Conservation (phyloP, 2,329 filamentous ascomycete genomes). For the Sclerotinia subarctica region DNA sequence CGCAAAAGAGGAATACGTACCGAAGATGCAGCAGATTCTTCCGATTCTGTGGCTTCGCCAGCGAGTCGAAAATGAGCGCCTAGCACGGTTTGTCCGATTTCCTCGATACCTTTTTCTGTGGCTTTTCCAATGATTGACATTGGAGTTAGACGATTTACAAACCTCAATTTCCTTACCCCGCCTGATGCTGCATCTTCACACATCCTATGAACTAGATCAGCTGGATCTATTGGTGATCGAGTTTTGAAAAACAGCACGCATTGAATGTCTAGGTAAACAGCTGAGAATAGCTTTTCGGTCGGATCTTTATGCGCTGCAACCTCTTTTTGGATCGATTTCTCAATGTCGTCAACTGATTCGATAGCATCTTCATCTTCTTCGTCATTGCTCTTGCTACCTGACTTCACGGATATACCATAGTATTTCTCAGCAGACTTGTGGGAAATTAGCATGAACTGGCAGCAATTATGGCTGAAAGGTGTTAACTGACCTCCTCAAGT, state of each 20-base stretch:
- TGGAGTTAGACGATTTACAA: constrained; percentile 60
- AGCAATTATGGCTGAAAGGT: neutral
- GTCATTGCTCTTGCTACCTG: constrained; percentile 36
- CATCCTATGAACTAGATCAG: constrained; percentile 52
- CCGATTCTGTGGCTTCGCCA: constrained; percentile 23
- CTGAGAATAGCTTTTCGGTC: constrained; percentile 48
- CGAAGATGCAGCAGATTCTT: constrained; percentile 28
- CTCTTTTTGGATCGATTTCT: constrained; percentile 69
- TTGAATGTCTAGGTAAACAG: constrained; percentile 55
- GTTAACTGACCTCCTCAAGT: constrained; percentile 58
- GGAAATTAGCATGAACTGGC: constrained; percentile 5
- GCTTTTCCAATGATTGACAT: constrained; percentile 58
- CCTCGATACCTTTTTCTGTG: constrained; percentile 63
- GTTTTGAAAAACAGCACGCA: constrained; percentile 63
- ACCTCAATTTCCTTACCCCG: constrained; percentile 49
- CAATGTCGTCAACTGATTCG: constrained; percentile 59
- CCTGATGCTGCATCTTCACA: constrained; percentile 51
- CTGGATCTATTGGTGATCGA: constrained; percentile 53
- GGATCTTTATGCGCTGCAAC: constrained; percentile 49
- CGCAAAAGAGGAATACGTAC: constrained; percentile 20
- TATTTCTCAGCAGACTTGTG: constrained; percentile 62
- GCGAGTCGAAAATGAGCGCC: constrained; percentile 56
- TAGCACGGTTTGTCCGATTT: constrained; percentile 62
- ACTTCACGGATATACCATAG: constrained; percentile 44
- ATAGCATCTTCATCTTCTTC: constrained; percentile 43